phyloP scores from a whole-genome alignment of 164 flowering plant species.

The Sextonia rubra region DNA sequence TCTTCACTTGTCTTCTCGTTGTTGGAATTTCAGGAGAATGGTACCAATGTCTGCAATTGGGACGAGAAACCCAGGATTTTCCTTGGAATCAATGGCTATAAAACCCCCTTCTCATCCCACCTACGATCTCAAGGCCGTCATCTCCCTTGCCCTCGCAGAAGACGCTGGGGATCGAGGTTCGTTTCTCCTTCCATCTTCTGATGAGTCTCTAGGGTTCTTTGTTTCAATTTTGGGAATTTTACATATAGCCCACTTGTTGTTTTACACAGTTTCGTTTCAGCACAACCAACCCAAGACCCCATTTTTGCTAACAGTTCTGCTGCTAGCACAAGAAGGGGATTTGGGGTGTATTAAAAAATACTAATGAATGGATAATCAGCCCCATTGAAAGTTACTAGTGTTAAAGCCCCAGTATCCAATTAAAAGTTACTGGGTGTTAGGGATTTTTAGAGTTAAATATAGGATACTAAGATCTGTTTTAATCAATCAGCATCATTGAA shows the following conservation, averaged over 20 bases:
- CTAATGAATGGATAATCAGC: neutral
- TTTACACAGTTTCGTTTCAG: too few relatives aligned
- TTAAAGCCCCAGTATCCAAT: neutral
- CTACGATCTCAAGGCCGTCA: constrained; percentile 66
- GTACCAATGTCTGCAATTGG: neutral
- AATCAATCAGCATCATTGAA: too few relatives aligned
- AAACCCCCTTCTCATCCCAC: constrained; percentile 74
- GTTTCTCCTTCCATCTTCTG: too few relatives aligned
- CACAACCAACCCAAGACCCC: too few relatives aligned
- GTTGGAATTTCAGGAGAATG: constrained; percentile 2
- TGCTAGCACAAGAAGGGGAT: too few relatives aligned
- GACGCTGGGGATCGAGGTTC: constrained; percentile 51
- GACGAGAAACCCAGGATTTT: neutral
- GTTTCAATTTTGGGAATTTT: too few relatives aligned
- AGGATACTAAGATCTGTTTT: too few relatives aligned
- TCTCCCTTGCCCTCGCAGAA: constrained; percentile 75
- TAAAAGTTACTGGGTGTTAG: neutral
- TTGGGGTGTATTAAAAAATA: too few relatives aligned
- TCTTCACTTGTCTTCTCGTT: neutral
- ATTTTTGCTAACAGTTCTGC: too few relatives aligned
- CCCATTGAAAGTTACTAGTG: neutral
- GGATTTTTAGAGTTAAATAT: too few relatives aligned
- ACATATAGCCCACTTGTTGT: too few relatives aligned
- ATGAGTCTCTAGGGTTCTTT: too few relatives aligned
- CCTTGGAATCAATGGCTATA: constrained; percentile 25